Evolutionary conservation across 2,329 filamentous ascomycete species (phyloP).

Genomic region (Clarireedia monteithiana): DNA sequence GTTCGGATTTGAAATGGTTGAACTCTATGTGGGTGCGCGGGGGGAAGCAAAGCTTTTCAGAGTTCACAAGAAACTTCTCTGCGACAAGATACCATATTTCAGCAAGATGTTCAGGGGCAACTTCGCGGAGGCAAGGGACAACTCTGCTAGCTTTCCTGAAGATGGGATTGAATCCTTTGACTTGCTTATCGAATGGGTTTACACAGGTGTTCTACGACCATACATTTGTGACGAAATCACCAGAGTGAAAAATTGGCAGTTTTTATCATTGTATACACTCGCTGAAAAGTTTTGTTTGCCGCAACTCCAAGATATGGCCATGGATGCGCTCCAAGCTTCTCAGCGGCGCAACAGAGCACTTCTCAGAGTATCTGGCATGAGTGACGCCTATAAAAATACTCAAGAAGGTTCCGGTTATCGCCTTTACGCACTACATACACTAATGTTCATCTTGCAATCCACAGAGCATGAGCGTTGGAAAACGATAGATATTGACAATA

Average conservation of each 20-base stretch:
- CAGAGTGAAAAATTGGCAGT: not conserved
- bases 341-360: fast-evolving
- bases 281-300: not conserved
- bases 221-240: not conserved
- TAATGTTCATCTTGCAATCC: not conserved
- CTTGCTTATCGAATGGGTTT: constrained; percentile 11
- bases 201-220: not conserved
- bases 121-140: constrained; percentile 4
- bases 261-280: not conserved
- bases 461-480: not conserved
- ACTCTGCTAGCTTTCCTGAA: constrained; percentile 10
- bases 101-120: constrained; percentile 11
- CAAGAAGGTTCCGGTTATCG: not conserved
- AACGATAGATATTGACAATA: not conserved
- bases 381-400: not conserved
- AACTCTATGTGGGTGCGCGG: constrained; percentile 1
- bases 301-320: not conserved
- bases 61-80: constrained; percentile 10
- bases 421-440: not conserved
- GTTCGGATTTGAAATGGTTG: constrained; percentile 4
- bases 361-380: fast-evolving
- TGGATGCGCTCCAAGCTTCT: not conserved
- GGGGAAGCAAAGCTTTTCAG: not conserved
- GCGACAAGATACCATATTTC: constrained; percentile 16
- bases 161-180: constrained; percentile 9